Conservation (phyloP, 2,329 filamentous ascomycete species). For the Coleophoma cylindrospora region DNA sequence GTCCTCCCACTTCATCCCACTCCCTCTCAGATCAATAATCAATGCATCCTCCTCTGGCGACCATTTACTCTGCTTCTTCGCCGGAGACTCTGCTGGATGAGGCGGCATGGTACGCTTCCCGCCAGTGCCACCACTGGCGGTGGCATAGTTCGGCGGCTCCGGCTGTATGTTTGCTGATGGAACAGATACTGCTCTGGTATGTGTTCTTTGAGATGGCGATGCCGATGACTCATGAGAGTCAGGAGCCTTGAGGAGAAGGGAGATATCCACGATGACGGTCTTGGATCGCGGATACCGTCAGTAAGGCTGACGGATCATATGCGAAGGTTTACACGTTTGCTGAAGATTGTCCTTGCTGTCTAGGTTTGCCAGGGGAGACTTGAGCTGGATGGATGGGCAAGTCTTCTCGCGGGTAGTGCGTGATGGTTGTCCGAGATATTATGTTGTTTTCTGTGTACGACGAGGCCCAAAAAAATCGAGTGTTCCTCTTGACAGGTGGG, state of each 20-base stretch:
- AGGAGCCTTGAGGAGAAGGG: constrained; percentile 73
- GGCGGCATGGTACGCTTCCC: constrained; percentile 47
- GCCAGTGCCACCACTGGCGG: constrained; percentile 17
- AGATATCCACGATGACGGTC: constrained; percentile 89
- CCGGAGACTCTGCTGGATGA: constrained; percentile 60
- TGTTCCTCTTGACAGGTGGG: constrained; percentile 12
- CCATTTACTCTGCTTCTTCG: constrained; percentile 97
- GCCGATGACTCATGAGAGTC: constrained; percentile 67
- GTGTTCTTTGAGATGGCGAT: constrained; percentile 33
- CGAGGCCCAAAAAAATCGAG: constrained; percentile 11
- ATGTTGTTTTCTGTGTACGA: not conserved
- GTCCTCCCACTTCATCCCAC: constrained; percentile 98
- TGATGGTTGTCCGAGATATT: not conserved
- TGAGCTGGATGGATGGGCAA: constrained; percentile 12
- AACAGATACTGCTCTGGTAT: constrained; percentile 17
- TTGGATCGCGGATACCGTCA: constrained; percentile 26
- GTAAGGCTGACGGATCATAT: constrained; percentile 27
- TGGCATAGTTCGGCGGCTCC: constrained; percentile 17
- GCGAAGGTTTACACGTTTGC: constrained; percentile 14
- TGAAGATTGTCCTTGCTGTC: constrained; percentile 7
- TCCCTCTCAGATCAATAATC: constrained; percentile 85
- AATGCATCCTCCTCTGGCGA: constrained; percentile 87
- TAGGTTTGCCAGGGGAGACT: constrained; percentile 6
- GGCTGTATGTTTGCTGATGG: constrained; percentile 18
- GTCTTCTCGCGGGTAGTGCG: constrained; percentile 9